These are phyloP conservation scores for Bryum argenteum DNA, from an alignment of 225 moss, liverwort and hornwort genomes.

Conservation along the genomic window DNA sequence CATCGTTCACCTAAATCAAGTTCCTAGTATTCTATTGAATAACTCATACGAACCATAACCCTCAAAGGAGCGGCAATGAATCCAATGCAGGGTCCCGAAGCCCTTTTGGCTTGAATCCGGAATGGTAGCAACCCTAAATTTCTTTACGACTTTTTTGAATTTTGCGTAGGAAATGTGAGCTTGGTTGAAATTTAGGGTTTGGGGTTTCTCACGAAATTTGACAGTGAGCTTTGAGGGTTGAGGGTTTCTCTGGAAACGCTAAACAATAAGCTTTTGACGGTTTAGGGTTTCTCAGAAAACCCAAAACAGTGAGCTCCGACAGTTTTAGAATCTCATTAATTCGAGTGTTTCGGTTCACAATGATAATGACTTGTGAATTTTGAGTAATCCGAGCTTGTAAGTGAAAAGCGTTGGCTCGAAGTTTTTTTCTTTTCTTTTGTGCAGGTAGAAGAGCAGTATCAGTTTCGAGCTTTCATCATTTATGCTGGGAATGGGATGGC, in stretches of 20 bases:
- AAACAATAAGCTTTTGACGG: not conserved
- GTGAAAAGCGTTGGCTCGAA: not conserved
- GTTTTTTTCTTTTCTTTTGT: slow-evolving; percentile 12
- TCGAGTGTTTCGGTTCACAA: not conserved
- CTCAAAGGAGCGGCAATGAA: too few species aligned
- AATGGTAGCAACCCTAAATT: not conserved
- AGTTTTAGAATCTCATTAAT: not conserved
- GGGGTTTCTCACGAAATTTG: slow-evolving; percentile 21
- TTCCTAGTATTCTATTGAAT: too few species aligned
- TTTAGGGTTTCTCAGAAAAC: slow-evolving; percentile 27
- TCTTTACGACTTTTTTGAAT: not conserved
- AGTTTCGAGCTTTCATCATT: not conserved
- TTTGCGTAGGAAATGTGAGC: slow-evolving; percentile 17
- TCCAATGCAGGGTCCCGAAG: too few species aligned
- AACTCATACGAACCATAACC: too few species aligned
- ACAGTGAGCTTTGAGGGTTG: not conserved
- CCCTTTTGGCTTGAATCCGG: too few species aligned
- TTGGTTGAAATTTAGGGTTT: not conserved
- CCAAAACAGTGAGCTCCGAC: not conserved
- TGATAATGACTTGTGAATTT: too few species aligned
- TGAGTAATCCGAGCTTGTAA: not conserved
- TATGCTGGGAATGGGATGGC: slow-evolving; percentile 35
- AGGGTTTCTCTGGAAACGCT: not conserved
- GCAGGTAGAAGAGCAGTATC: slow-evolving; percentile 18
- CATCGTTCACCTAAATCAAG: too few species aligned